A percentile compares a stretch with the other conserved stretches of the same genome.
Conservation (phyloP, 371 early-diverging fungal genomes). For the Mycotypha africana region DNA sequence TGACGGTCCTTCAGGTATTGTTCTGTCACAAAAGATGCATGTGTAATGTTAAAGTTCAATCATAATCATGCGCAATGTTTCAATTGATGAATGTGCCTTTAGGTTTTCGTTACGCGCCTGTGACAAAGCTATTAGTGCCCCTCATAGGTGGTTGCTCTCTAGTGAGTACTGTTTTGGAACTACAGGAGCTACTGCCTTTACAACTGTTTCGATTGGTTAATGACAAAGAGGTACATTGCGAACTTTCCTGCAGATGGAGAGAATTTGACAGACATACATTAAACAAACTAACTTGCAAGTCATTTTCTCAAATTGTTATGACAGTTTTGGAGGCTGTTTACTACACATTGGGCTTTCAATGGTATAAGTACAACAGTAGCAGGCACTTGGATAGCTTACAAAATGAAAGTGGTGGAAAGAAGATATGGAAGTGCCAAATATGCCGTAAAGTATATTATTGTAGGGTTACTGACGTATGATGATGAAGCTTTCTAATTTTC, state of each 20-base stretch:
- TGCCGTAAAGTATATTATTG: slow-evolving; percentile 22
- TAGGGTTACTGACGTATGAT: too few relatives aligned
- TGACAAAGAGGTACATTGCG: too few relatives aligned
- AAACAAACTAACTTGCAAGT: background rate
- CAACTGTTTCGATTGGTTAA: background rate
- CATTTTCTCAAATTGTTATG: background rate
- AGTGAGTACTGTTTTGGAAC: slow-evolving; percentile 44
- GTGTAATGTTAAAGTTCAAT: too few relatives aligned
- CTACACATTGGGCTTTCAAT: slow-evolving; percentile 49
- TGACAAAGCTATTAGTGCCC: slow-evolving; percentile 56
- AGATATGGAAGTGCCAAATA: slow-evolving; percentile 66
- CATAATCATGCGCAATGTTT: too few relatives aligned
- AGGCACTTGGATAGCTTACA: slow-evolving; percentile 58
- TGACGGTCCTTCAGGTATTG: slow-evolving; percentile 17
- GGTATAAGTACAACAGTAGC: slow-evolving; percentile 54
- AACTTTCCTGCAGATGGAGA: too few relatives aligned
- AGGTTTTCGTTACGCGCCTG: slow-evolving; percentile 67
- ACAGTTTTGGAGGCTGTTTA: slow-evolving; percentile 54
- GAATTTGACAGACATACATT: too few relatives aligned
- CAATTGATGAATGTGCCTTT: background rate
- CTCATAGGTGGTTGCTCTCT: slow-evolving; percentile 54
- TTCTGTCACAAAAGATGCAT: too few relatives aligned
- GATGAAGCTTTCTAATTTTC: too few relatives aligned
- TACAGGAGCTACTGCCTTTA: too few relatives aligned
- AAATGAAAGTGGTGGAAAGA: slow-evolving; percentile 60